Evolutionary conservation across 2,329 filamentous ascomycete genomes (phyloP), one percentile per base, ranked within the genome.

Genomic region (Claviceps monticola): DNA sequence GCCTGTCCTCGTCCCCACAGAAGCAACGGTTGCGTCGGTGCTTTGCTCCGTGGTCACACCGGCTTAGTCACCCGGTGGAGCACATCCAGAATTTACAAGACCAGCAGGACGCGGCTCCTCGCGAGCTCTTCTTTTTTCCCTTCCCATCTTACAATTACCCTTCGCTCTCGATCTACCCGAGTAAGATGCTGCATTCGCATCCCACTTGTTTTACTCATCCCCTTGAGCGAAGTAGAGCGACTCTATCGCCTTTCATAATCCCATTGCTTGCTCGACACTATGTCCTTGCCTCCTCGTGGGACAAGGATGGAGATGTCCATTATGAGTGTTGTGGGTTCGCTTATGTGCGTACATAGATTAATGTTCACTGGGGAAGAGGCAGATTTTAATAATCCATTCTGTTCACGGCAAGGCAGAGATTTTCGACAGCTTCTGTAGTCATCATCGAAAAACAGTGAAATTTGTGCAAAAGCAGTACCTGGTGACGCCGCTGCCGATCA

Each of bases 201-300:
- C 49, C 59, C 59, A 51, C 60, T 71, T 71, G 66, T 71, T 39
- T 29, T 67, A 68, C 56, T 74, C 73, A 68, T 59, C 61, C 62
- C 62, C 62, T 63, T 55, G 64, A 63, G 67, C 66, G 75, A 80
- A 78, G 77, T 69, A 80, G 76, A 80, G 57, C 53, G 68, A 13
- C 17, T 8, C 16, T 68, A 45, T 51, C 66, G 73, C 75, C 72
- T 73, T 78, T 80, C 73, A 79, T 78, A 80, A 80, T 80, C 75
- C 73, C 70, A 67, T 68, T 66, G 67, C 70, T 67, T 69, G 68
- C 72, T 71, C 64, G 54, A 62, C 50, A 61, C 36, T 41, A 14
- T 19, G 9, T 26, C 14, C 6, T 62, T 61, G 59, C 61, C 59
- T 60, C 46, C 23, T 51, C 26, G 29, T 19, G 44, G 44, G 36